Evolutionary conservation across 2,329 filamentous ascomycete genomes (phyloP).

Genomic region (Nigrospora sphaerica): DNA sequence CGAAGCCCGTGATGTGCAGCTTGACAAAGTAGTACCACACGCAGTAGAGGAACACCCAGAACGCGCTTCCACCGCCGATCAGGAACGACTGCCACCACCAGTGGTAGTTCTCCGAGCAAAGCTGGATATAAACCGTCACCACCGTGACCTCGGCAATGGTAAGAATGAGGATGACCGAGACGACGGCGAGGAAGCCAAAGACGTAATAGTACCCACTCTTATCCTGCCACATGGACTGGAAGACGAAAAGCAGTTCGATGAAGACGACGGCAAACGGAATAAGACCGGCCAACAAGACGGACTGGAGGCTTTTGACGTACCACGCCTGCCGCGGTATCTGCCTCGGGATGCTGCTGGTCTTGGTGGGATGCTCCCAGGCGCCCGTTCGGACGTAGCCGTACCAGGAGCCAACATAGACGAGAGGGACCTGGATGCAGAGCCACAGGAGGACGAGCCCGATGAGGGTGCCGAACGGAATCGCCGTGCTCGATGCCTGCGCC

Average conservation of each 20-base stretch:
- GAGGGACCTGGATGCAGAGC: conserved; percentile 78
- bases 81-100: conserved; percentile 93
- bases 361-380: conserved; percentile 75
- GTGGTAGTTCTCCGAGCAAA: conserved; percentile 79
- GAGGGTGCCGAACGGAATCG: conserved; percentile 75
- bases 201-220: conserved; percentile 91
- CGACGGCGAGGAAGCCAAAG: conserved; percentile 75
- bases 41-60: conserved; percentile 81
- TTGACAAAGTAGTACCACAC: conserved; percentile 78
- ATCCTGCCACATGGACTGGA: conserved; percentile 83
- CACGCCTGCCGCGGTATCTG: conserved; percentile 70
- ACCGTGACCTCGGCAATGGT: conserved; percentile 79
- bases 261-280: conserved; percentile 84
- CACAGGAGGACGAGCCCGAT: conserved; percentile 67
- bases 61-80: conserved; percentile 65
- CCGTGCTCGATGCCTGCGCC: conserved; percentile 82
- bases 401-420: conserved; percentile 76
- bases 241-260: conserved; percentile 80
- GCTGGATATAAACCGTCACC: conserved; percentile 73
- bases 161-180: conserved; percentile 64
- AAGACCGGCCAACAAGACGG: conserved; percentile 65
- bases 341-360: conserved; percentile 63
- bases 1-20: conserved; percentile 73
- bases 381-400: conserved; percentile 62
- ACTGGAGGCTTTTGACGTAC: conserved; percentile 60